phyloP scores from a whole-genome alignment of 2,329 filamentous ascomycete genomes.

The Neodidymelliopsis sp. region DNA sequence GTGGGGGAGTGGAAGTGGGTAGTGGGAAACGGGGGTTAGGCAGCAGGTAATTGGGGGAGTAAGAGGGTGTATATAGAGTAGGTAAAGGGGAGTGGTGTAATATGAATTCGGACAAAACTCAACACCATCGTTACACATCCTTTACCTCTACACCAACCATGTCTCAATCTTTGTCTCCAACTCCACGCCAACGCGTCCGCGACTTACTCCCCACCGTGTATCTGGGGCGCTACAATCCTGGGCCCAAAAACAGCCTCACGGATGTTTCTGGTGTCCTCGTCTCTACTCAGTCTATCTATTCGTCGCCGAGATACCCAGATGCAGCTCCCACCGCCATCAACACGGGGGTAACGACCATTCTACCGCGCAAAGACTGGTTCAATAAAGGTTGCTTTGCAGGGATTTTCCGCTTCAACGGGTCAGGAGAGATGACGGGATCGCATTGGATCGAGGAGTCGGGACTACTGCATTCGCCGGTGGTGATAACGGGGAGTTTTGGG shows the following conservation, averaged over 20 bases:
- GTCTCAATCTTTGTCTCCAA: constrained; percentile 11
- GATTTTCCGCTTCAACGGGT: constrained; percentile 68
- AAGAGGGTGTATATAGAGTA: no score
- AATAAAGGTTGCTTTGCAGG: constrained; percentile 53
- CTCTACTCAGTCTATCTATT: constrained; percentile 50
- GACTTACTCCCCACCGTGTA: constrained; percentile 49
- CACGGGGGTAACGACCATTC: constrained; percentile 55
- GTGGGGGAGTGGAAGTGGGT: no score
- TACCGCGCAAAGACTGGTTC: constrained; percentile 53
- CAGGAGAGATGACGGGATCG: constrained; percentile 67
- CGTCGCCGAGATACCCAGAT: constrained; percentile 38
- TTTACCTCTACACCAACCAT: constrained; percentile 19
- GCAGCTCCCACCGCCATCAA: constrained; percentile 43
- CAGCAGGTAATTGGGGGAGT: no score
- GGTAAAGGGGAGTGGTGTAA: no score
- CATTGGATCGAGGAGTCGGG: constrained; percentile 70
- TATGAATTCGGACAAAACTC: no score
- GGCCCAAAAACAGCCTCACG: constrained; percentile 54
- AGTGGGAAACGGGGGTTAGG: no score
- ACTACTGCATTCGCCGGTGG: constrained; percentile 64
- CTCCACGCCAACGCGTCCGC: constrained; percentile 46
- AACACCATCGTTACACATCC: no score
- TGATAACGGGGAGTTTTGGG: constrained; percentile 66
- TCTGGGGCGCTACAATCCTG: constrained; percentile 49
- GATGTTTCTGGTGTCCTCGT: constrained; percentile 55